Evolutionary conservation across 1,284 basidiomycete species (phyloP), one percentile per base, ranked within the genome.

Genomic region (Neotropicomus parvogracilis): DNA sequence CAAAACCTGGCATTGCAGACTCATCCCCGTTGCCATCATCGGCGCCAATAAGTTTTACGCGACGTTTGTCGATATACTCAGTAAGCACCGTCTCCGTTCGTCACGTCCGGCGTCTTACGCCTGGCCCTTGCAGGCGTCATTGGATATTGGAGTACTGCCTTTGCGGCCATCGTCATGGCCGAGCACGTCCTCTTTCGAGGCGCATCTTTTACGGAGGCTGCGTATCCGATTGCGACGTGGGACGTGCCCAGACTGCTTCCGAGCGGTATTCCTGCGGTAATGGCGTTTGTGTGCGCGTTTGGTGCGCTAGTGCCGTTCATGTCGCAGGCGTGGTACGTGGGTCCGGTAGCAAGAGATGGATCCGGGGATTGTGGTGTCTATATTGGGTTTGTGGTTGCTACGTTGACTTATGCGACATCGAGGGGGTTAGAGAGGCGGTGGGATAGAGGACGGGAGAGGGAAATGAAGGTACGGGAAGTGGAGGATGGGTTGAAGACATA

Each of bases 331-430:
- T 89, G 85, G 86, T 89, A 79, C 57, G 68, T 73, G 0, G 87
- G 87, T 1, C 86, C 86, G 3, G 79, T 89, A 36, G 87, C 80
- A n/a, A n/a, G n/a, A n/a, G 59, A 69, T 49, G 72, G 48, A n/a
- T 75, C 85, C 14, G 87, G 87, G 1, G 87, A 89, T 64, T 80
- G 89, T 50, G 87, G 85, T n/a, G 85, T 89, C 51, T 84, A 88
- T 66, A 65, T 87, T 17, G 83, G 83, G 12, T 81, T 88, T 54
- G 72, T 64, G 0, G 55, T 78, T 10, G 75, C 77, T 6, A 73
- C 63, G 10, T 16, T 85, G 14, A 62, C 80, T 21, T 88, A 88
- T 62, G 20, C 81, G 4, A 78, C 78, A 6, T 71, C 88, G 37
- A 70, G 86, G 52, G 68, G 54, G 50, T 24, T 77, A 24, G 78